Conservation (phyloP, 441 rosid species). For the Pelargonium exstipulatum region DNA sequence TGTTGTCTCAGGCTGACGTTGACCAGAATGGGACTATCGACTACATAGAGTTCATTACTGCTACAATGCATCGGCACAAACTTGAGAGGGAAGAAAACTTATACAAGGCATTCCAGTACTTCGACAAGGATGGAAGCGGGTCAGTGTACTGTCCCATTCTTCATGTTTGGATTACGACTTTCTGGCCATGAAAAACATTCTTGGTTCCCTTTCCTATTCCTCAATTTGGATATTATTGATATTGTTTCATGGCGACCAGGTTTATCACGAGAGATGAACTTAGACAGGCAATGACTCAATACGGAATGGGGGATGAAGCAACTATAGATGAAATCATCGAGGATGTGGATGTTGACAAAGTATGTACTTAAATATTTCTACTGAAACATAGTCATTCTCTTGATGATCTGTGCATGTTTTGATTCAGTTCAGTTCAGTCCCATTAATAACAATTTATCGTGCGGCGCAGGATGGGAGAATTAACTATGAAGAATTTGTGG, state of each 20-base stretch:
- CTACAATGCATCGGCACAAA: constrained; percentile 78
- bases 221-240: neutral
- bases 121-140: constrained; percentile 80
- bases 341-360: constrained; percentile 57
- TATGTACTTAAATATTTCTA: constrained; percentile 12
- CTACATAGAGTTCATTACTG: constrained; percentile 68
- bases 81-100: constrained; percentile 69
- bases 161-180: too few relatives aligned
- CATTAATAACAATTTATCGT: neutral
- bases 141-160: constrained; percentile 22
- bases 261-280: constrained; percentile 83
- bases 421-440: too few relatives aligned
- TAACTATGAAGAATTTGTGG: constrained; percentile 14
- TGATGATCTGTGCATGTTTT: too few relatives aligned
- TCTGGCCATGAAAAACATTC: too few relatives aligned
- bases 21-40: constrained; percentile 68
- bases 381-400: neutral
- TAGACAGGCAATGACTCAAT: constrained; percentile 58
- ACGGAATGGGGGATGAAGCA: constrained; percentile 79
- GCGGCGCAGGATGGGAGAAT: constrained; percentile 49
- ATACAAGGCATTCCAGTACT: constrained; percentile 55
- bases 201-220: too few relatives aligned
- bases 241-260: constrained; percentile 24
- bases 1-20: constrained; percentile 57
- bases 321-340: constrained; percentile 65